These are phyloP conservation scores for Gryganskiella cystojenkinii DNA, from an alignment of 192 early-diverging fungal species.

Conservation along the genomic window DNA sequence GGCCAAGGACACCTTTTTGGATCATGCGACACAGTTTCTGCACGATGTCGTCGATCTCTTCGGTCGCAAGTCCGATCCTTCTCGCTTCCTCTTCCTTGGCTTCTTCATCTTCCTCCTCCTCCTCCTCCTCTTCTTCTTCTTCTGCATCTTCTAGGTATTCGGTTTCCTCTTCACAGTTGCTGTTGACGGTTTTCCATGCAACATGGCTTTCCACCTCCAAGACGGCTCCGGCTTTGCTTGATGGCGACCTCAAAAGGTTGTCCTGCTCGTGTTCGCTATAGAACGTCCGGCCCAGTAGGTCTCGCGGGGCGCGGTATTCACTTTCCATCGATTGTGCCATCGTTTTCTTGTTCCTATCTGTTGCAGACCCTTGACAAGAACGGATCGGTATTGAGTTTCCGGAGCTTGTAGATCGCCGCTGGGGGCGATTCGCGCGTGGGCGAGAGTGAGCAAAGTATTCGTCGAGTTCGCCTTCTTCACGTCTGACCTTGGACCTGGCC, in stretches of 20 bases:
- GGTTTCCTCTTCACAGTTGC: slow-evolving; percentile 10
- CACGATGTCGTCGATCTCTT: slow-evolving; percentile 44
- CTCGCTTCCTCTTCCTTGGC: slow-evolving; percentile 38
- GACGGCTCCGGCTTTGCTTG: not conserved
- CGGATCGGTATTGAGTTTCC: slow-evolving; percentile 15
- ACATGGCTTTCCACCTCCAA: not conserved
- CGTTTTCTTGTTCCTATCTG: not conserved
- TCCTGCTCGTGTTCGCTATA: not conserved
- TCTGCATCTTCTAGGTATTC: not conserved
- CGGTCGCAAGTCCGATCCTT: slow-evolving; percentile 33
- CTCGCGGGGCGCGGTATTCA: slow-evolving; percentile 24
- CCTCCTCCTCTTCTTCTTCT: not conserved
- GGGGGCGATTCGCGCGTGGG: not conserved
- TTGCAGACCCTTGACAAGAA: not conserved
- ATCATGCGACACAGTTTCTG: slow-evolving; percentile 47
- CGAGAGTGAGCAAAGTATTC: slow-evolving; percentile 51
- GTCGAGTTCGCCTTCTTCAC: slow-evolving; percentile 38
- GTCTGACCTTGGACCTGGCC: slow-evolving; percentile 11
- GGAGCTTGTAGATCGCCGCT: not conserved
- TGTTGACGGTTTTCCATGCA: not conserved
- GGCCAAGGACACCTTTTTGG: slow-evolving; percentile 37
- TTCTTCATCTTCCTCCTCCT: slow-evolving; percentile 25
- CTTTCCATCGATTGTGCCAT: slow-evolving; percentile 28
- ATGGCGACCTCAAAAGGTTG: no score
- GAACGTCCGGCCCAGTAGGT: no score